Percentiles rank a stretch among this genome's conserved stretches.
Evolutionary conservation across 2,329 filamentous ascomycete genomes (phyloP).

Genomic region (Tolypocladium inflatum): DNA sequence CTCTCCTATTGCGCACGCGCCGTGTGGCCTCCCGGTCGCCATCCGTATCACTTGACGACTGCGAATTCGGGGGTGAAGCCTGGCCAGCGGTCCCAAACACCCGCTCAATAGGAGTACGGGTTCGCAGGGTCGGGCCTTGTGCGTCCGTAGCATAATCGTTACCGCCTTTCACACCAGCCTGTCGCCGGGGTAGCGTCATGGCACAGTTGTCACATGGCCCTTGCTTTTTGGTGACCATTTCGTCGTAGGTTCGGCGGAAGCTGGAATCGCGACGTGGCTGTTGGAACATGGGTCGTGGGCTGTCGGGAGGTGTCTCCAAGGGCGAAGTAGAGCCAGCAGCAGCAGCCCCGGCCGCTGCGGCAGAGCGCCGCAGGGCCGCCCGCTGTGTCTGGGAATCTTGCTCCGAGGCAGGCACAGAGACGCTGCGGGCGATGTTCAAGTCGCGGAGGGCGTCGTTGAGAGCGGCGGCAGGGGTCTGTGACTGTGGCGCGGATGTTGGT

Average conservation of each 20-base stretch:
- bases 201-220: conserved; percentile 61
- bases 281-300: conserved; percentile 34
- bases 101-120: conserved; percentile 49
- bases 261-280: conserved; percentile 43
- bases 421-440: conserved; percentile 34
- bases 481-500: conserved; percentile 22
- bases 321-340: conserved; percentile 23
- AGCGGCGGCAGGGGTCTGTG: conserved; percentile 22
- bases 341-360: conserved; percentile 15
- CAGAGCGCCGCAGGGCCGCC: conserved; percentile 30
- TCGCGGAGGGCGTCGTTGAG: conserved; percentile 39
- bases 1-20: conserved; percentile 29
- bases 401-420: conserved; percentile 33
- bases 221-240: conserved; percentile 53
- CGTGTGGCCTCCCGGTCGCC: conserved; percentile 35
- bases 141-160: conserved; percentile 24
- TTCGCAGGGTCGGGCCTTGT: conserved; percentile 48
- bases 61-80: conserved; percentile 42
- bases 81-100: conserved; percentile 40
- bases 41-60: conserved; percentile 41
- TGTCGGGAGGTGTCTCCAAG: conserved; percentile 49
- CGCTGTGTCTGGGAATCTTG: conserved; percentile 34
- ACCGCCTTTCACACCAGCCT: conserved; percentile 15
- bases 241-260: conserved; percentile 55
- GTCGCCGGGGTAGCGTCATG: conserved; percentile 46